Evolutionary conservation across 129 eudicot genomes (phyloP).

Genomic region (Tanacetum coccineum): DNA sequence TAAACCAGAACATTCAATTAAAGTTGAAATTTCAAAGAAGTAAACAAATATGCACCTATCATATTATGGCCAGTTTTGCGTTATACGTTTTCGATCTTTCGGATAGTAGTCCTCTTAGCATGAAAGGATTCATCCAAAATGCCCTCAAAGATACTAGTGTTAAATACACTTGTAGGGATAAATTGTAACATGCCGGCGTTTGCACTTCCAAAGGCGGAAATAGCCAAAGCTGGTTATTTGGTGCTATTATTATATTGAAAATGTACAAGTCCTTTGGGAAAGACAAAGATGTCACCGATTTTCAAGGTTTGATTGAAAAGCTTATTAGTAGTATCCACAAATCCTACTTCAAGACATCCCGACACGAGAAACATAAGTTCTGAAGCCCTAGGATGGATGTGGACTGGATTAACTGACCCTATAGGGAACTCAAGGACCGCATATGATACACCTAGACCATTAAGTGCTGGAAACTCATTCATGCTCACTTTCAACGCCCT

Average conservation of each 20-base stretch:
- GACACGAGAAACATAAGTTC: slow-evolving; percentile 37
- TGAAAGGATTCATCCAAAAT: slow-evolving; percentile 34
- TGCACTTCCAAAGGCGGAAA: slow-evolving; percentile 42
- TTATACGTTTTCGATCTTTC: slow-evolving; percentile 29
- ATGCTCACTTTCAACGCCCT: slow-evolving; percentile 31
- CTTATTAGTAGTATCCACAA: slow-evolving; percentile 34
- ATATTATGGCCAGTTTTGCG: too few species aligned
- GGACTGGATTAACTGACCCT: slow-evolving; percentile 29
- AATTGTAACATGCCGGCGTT: slow-evolving; percentile 25
- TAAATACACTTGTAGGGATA: slow-evolving; percentile 30
- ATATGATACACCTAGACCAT: slow-evolving; percentile 33
- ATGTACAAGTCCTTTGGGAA: slow-evolving; percentile 36
- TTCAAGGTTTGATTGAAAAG: slow-evolving; percentile 29
- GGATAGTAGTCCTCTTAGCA: slow-evolving; percentile 26
- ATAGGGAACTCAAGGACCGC: slow-evolving; percentile 33
- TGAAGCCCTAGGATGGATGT: slow-evolving; percentile 38
- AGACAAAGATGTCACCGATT: slow-evolving; percentile 16
- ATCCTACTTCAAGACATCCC: slow-evolving; percentile 37
- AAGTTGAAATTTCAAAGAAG: too few species aligned
- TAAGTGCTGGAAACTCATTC: slow-evolving; percentile 33
- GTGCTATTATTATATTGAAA: slow-evolving; percentile 27
- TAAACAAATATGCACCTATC: too few species aligned
- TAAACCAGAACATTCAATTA: too few species aligned
- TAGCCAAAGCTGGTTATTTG: slow-evolving; percentile 19
- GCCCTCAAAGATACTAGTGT: slow-evolving; percentile 26